Evolutionary conservation across 495 filamentous ascomycete genomes (phyloP).

Genomic region (Penicillium riverlandense): DNA sequence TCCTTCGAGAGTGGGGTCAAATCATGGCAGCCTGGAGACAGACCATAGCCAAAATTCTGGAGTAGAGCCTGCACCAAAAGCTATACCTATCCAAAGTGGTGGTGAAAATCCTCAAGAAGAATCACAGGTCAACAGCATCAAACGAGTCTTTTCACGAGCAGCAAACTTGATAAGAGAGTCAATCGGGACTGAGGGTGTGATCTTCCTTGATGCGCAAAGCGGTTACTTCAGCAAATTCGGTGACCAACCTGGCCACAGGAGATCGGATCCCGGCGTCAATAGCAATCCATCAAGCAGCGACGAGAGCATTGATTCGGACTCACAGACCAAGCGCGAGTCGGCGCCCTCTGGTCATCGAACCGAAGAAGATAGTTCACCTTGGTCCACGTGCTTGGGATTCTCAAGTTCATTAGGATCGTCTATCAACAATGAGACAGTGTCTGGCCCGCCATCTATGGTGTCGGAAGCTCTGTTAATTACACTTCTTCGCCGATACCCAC

Average conservation of each 20-base stretch:
- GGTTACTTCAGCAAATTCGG: slow-evolving; percentile 8
- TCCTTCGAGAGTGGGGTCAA: background rate
- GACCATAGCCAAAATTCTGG: background rate
- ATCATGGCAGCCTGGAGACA: no score
- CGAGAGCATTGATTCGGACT: slow-evolving; percentile 8
- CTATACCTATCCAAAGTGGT: slow-evolving; percentile 1
- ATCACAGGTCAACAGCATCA: background rate
- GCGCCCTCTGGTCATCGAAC: background rate
- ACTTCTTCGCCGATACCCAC: slow-evolving; percentile 45
- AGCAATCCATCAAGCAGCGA: slow-evolving; percentile 7
- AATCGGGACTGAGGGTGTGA: slow-evolving; percentile 43
- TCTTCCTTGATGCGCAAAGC: slow-evolving; percentile 42
- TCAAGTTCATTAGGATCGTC: slow-evolving; percentile 11
- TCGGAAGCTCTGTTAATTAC: slow-evolving; percentile 9
- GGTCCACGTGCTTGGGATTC: slow-evolving; percentile 9
- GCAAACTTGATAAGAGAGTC: slow-evolving; percentile 44
- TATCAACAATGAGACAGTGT: slow-evolving; percentile 12
- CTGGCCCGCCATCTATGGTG: slow-evolving; percentile 27
- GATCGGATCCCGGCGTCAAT: background rate
- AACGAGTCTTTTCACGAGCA: slow-evolving; percentile 23
- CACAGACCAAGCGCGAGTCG: background rate
- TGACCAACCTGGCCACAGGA: slow-evolving; percentile 1
- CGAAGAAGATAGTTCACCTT: background rate
- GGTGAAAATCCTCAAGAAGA: slow-evolving; percentile 8
- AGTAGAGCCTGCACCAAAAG: background rate